These are phyloP conservation scores for Tylopilus cervinicoccineus DNA, from an alignment of 768 basidiomycete genomes.

Conservation along the genomic window DNA sequence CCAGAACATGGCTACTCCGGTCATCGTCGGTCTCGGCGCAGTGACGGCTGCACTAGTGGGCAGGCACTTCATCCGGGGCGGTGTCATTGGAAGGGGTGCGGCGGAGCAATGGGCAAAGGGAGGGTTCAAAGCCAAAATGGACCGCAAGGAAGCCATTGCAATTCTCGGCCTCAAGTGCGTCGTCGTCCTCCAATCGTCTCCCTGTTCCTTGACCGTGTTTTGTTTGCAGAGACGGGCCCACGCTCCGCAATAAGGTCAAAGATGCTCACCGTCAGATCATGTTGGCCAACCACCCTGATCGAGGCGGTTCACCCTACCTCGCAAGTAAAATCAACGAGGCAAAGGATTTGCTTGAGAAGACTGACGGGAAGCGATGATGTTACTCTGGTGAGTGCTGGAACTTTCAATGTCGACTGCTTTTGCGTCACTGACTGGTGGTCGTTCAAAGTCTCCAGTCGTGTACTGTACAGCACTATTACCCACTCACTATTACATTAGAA, in stretches of 20 bases:
- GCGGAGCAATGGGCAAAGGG: conserved; percentile 89
- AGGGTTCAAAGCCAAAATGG: conserved; percentile 96
- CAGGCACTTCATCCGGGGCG: conserved; percentile 63
- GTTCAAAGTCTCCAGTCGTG: conserved; percentile 8
- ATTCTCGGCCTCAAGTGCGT: conserved; percentile 91
- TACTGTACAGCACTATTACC: conserved; percentile 19
- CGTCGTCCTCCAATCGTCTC: neutral
- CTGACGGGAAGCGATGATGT: conserved; percentile 46
- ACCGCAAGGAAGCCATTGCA: conserved; percentile 86
- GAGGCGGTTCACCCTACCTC: conserved; percentile 96
- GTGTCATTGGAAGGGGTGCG: conserved; percentile 51
- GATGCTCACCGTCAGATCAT: conserved; percentile 96
- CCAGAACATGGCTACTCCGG: conserved; percentile 65
- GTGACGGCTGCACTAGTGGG: conserved; percentile 74
- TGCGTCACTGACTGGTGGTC: conserved; percentile 6
- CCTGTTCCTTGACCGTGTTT: neutral
- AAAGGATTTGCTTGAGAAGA: conserved; percentile 85
- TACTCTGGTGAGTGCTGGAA: conserved; percentile 6
- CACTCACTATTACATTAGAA: conserved; percentile 16
- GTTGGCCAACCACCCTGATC: conserved; percentile 98
- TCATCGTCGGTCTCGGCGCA: conserved; percentile 74
- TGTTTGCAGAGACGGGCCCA: conserved; percentile 67
- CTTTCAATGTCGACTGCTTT: neutral
- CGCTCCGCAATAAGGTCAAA: conserved; percentile 75
- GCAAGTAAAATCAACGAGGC: conserved; percentile 99